These are phyloP conservation scores for Somion occarium DNA, from an alignment of 1,284 basidiomycete species.

Conservation along the genomic window DNA sequence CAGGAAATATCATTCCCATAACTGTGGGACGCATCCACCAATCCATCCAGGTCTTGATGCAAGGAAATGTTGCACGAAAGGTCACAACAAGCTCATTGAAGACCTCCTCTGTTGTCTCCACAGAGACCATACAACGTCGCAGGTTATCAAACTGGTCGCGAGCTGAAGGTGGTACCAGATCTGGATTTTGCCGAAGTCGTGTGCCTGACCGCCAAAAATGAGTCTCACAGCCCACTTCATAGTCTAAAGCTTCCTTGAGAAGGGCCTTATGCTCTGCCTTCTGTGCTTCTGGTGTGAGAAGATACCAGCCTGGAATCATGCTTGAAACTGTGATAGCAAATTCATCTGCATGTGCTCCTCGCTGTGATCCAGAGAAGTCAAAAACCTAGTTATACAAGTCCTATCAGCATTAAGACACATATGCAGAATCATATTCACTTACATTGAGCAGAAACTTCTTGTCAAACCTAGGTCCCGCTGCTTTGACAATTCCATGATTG, in stretches of 20 bases:
- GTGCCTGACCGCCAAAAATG: conserved; percentile 5
- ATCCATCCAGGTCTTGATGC: conserved; percentile 14
- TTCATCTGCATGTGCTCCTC: conserved; percentile 5
- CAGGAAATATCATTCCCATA: conserved; percentile 22
- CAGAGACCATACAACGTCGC: background rate
- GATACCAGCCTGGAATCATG: background rate
- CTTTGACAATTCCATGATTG: conserved; percentile 1
- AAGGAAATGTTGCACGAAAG: background rate
- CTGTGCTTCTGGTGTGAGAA: background rate
- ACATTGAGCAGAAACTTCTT: conserved; percentile 1
- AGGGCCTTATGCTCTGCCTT: background rate
- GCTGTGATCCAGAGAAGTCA: conserved; percentile 11
- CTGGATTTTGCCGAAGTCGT: conserved; percentile 1
- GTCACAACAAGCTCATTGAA: background rate
- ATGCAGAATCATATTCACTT: background rate
- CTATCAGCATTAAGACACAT: background rate
- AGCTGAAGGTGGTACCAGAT: background rate
- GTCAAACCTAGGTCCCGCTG: conserved; percentile 6
- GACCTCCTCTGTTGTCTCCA: background rate
- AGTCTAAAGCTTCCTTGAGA: conserved; percentile 1
- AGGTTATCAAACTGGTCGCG: background rate
- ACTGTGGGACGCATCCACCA: conserved; percentile 20
- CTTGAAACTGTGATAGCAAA: conserved; percentile 3
- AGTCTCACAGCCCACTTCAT: conserved; percentile 3
- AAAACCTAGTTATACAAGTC: conserved; percentile 3